A percentile compares a stretch with the other conserved stretches of the same genome.
phyloP scores from a whole-genome alignment of 2,329 filamentous ascomycete species.

The Lasiodiplodia sp. region DNA sequence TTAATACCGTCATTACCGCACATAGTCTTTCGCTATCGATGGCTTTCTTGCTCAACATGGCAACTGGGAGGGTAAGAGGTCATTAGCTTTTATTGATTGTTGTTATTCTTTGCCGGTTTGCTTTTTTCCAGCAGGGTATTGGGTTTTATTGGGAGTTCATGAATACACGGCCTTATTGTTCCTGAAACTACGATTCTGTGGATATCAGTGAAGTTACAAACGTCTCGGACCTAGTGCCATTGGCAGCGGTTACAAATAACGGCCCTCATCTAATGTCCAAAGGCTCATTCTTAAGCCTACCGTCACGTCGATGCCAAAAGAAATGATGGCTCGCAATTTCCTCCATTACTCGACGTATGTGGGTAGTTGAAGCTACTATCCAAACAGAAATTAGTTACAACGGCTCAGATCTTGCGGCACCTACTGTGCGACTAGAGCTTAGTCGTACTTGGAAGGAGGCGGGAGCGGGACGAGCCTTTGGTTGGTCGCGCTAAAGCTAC shows the following conservation, averaged over 20 bases:
- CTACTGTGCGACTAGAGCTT: neutral
- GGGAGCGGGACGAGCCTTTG: slow-evolving; percentile 2
- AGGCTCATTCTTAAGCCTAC: neutral
- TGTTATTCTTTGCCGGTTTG: neutral
- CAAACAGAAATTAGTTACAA: no score
- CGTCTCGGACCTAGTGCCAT: neutral
- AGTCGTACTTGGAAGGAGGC: neutral
- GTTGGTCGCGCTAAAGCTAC: neutral
- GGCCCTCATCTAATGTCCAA: neutral
- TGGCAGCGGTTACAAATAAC: no score
- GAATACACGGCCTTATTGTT: slow-evolving; percentile 7
- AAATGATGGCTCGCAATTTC: no score
- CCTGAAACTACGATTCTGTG: neutral
- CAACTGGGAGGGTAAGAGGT: neutral
- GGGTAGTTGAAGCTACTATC: no score
- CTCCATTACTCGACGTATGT: no score
- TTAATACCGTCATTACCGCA: neutral
- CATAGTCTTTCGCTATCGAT: neutral
- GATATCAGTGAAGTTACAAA: neutral
- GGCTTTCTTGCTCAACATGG: neutral
- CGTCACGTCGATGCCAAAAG: neutral
- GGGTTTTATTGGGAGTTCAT: neutral
- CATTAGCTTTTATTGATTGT: neutral
- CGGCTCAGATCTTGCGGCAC: no score
- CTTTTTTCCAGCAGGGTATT: neutral